Evolutionary conservation across 768 basidiomycete genomes (phyloP), one percentile per base, ranked within the genome.

Genomic region (Dioszegia aurantiaca): DNA sequence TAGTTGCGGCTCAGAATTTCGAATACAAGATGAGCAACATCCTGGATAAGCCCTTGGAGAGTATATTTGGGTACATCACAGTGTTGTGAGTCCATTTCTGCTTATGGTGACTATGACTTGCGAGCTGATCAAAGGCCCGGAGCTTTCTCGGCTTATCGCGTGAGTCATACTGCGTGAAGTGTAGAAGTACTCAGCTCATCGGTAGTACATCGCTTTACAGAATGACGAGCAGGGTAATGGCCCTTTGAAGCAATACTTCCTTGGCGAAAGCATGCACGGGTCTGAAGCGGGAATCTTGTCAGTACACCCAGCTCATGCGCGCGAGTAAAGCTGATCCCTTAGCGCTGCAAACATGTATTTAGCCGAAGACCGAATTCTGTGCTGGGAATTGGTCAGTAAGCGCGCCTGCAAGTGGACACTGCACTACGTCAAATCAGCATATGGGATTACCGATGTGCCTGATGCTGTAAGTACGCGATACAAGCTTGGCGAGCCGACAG

Each of bases 321-420:
- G 30, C n/a, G n/a, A n/a, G n/a, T n/a, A n/a, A n/a, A n/a, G 54
- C 62, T 67, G 45, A 66, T 36, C 11, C 5, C 5, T 51, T 33
- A 71, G 70, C 48, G 65, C 62, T 16, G 72, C 71, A 12, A 75
- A 72, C 37, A 76, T 75, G 71, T 97, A 93, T 72, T 82, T 94
- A 16, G 90, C 90, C 9, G 90, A 93, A 76, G 91, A 80, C 67
- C 67, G 70, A 58, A 95, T 97, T 62, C 80, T 98, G 1, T 97
- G 93, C 76, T 97, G 92, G 91, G 93, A 97, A 75, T 83, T 98
- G 23, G 93, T 97, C 30, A 88, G 89, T n/a, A 98, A 97, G 72
- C 84, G 91, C 11, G 86, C 87, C 16, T 86, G 85, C 2, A 81
- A 88, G 24, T 97, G 94, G 94, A 85, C 88, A 43, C 77, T 99